Evolutionary conservation across 257 asterid species (phyloP).

Genomic region (Solanum pimpinellifolium): DNA sequence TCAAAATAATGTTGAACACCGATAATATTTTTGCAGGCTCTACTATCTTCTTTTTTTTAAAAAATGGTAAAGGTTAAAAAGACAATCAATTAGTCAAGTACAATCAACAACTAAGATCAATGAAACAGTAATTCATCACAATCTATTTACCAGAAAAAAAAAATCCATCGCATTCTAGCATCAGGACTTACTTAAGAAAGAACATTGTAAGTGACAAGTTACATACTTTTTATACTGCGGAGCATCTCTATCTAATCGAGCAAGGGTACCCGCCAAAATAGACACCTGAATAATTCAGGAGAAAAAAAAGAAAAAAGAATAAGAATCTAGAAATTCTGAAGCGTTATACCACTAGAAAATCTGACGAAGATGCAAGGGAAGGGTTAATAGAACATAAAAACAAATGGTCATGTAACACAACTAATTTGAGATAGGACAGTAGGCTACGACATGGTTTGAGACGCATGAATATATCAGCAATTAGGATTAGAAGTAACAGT

Average conservation of each 20-base stretch:
- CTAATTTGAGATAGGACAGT: not conserved
- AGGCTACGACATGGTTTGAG: not conserved
- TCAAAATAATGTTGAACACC: not conserved
- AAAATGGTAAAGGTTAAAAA: not conserved
- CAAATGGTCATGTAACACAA: not conserved
- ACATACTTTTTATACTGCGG: conserved; percentile 89
- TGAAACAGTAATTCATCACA: not conserved
- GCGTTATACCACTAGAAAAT: not conserved
- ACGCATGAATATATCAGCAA: not conserved
- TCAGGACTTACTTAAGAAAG: not conserved
- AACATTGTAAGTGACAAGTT: not conserved
- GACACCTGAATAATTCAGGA: conserved; percentile 55
- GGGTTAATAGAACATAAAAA: not conserved
- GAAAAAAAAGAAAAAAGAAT: not conserved
- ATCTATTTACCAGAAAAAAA: not conserved
- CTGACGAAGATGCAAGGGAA: not conserved
- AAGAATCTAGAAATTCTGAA: not conserved
- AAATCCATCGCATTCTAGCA: not conserved
- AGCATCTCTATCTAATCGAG: conserved; percentile 99
- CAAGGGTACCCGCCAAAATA: conserved; percentile 96
- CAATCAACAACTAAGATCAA: not conserved
- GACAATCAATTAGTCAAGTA: not conserved
- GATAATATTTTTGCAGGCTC: not conserved
- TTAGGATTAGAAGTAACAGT: not conserved
- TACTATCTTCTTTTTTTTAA: not conserved